Evolutionary conservation across 495 filamentous ascomycete species (phyloP), one percentile per base, ranked within the genome.

Genomic region (Aspergillus ellipticus): DNA sequence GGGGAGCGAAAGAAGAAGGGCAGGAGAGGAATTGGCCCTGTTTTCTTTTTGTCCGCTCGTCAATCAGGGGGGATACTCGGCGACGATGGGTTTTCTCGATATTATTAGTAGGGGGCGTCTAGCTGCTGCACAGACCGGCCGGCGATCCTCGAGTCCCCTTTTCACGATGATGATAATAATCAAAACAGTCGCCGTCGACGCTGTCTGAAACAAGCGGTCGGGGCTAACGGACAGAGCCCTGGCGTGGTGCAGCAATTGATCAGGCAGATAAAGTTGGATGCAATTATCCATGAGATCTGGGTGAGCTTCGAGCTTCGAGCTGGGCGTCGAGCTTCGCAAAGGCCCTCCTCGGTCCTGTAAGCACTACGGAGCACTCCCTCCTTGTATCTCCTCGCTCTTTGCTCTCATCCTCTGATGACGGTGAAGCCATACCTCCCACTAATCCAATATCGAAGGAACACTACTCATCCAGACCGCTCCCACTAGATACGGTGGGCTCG

Each of bases 81-180:
- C 24, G 5, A 35, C 7, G 24, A 50, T 42, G 31, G 39, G 11
- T 54, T 26, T 55, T 42, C 29, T 31, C 19, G 39, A 37, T 33
- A 42, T 52, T 53, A 54, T 57, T 54, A 61, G 49, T 57, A 54
- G 55, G 62, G 53, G 57, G 54, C 26, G 51, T 45, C 39, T 28
- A 45, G 37, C 49, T 33, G 43, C 16, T 48, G 63, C 60, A 66
- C 60, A 66, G 63, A 62, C 63, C 57, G 55, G 41, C 24, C 31
- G 43, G 48, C 35, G 56, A 62, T 62, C 59, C 41, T 62, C 63
- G 51, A 62, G 53, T 58, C 49, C 57, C 63, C 59, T 58, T 56
- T 66, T 56, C 24, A 15, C 45, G 13, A 48, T n/a, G 22, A 48
- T 24, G 45, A 28, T 17, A 48, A 48, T 48, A 48, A 48, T 48